Percentiles rank a stretch among this genome's conserved stretches.
phyloP scores from a whole-genome alignment of 2,329 filamentous ascomycete genomes.

The Sporothrix humicola region DNA sequence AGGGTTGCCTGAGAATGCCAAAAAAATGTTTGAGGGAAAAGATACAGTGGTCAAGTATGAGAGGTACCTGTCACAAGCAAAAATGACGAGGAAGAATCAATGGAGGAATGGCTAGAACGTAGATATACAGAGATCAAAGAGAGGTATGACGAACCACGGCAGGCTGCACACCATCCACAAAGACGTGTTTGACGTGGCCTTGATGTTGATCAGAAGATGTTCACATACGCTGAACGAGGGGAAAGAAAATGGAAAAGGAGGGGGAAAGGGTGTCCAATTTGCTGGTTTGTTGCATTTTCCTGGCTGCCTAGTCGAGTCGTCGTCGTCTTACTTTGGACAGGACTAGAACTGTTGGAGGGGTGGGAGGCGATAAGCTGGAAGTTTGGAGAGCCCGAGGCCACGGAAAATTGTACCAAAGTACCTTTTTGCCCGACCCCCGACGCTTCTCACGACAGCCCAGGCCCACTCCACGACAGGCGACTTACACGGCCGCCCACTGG shows the following conservation, averaged over 20 bases:
- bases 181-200: slow-evolving; percentile 21
- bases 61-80: slow-evolving; percentile 13
- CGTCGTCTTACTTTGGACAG: slow-evolving; percentile 5
- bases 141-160: not conserved
- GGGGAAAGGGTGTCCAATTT: not conserved
- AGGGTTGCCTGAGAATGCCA: not conserved
- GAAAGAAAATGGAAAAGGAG: not conserved
- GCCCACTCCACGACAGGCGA: slow-evolving; percentile 1
- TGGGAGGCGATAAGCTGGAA: slow-evolving; percentile 26
- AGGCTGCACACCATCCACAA: slow-evolving; percentile 5
- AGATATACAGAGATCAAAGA: not conserved
- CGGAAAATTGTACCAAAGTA: slow-evolving; percentile 7
- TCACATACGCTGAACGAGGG: not conserved
- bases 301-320: slow-evolving; percentile 28
- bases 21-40: not conserved
- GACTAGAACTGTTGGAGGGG: not conserved
- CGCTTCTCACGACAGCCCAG: not conserved
- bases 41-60: no score
- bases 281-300: not conserved
- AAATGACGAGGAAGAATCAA: not conserved
- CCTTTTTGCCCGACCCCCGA: slow-evolving; percentile 20
- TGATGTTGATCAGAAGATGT: not conserved
- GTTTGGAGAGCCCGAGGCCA: slow-evolving; percentile 7
- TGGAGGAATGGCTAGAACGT: not conserved
- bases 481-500: slow-evolving; percentile 4